phyloP scores from a whole-genome alignment of 768 basidiomycete genomes.

The Suillus sp. region DNA sequence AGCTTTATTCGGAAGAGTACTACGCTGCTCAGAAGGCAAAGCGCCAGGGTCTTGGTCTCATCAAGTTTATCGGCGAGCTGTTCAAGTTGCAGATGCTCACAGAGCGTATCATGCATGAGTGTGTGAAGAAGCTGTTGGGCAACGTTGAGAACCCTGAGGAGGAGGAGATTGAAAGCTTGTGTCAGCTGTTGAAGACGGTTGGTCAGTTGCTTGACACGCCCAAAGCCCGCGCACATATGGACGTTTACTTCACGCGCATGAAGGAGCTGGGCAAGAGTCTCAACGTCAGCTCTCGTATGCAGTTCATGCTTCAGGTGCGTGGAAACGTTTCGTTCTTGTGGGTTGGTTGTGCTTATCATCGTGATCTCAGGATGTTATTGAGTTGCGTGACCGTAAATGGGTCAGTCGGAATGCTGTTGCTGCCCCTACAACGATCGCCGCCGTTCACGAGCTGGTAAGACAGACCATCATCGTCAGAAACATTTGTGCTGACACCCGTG shows the following conservation, averaged over 20 bases:
- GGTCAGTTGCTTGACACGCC: conserved; percentile 78
- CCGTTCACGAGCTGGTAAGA: conserved; percentile 68
- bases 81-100: conserved; percentile 98
- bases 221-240: conserved; percentile 85
- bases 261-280: conserved; percentile 72
- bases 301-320: conserved; percentile 92
- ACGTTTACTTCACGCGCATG: conserved; percentile 93
- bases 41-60: conserved; percentile 93
- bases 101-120: conserved; percentile 98
- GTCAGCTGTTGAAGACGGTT: conserved; percentile 89
- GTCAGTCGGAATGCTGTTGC: conserved; percentile 62
- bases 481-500: conserved; percentile 12
- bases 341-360: conserved; percentile 2
- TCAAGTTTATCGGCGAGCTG: conserved; percentile 97
- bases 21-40: conserved; percentile 96
- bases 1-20: conserved; percentile 93
- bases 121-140: conserved; percentile 91
- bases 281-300: conserved; percentile 84
- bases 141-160: conserved; percentile 97
- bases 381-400: conserved; percentile 87
- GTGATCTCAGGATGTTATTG: conserved; percentile 75
- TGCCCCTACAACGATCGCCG: conserved; percentile 86
- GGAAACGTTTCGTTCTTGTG: not conserved
- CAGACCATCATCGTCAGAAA: conserved; percentile 31
- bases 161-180: conserved; percentile 96